Evolutionary conservation across 2,329 filamentous ascomycete genomes (phyloP).

Genomic region (Ophiostoma perfectum): DNA sequence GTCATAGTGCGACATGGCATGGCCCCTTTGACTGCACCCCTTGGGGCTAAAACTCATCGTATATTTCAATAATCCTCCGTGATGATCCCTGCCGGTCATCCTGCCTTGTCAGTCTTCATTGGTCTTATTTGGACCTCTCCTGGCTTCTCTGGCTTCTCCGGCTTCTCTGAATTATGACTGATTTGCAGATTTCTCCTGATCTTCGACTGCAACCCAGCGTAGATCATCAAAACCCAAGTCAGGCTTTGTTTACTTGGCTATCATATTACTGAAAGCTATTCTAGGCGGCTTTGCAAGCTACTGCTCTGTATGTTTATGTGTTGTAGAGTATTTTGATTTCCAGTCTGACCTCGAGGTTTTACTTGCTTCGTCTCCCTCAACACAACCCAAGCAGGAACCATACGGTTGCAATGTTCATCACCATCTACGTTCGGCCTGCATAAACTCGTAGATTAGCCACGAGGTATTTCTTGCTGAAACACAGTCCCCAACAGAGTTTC

Average conservation of each 20-base stretch:
- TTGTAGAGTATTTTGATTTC: background rate
- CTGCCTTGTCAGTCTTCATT: background rate
- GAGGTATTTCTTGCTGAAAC: background rate
- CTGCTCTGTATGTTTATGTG: background rate
- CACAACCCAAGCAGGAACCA: background rate
- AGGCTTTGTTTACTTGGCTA: background rate
- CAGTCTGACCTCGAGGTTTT: background rate
- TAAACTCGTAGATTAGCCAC: background rate
- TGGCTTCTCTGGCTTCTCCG: background rate
- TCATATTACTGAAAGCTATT: background rate
- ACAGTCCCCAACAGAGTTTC: background rate
- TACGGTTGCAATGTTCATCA: background rate
- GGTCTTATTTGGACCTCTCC: background rate
- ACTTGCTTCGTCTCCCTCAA: background rate
- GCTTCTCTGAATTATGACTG: too few species aligned
- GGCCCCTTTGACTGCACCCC: slow-evolving; percentile 6
- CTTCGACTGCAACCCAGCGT: background rate
- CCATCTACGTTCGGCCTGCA: background rate
- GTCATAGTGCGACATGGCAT: background rate
- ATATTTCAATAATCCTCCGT: background rate
- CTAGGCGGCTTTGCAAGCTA: background rate
- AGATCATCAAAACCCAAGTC: background rate
- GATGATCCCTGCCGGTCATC: background rate
- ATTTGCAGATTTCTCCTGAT: background rate
- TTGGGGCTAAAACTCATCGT: background rate